These are phyloP conservation scores for Ophiocordyceps camponoti-leonardi DNA, from an alignment of 2,329 filamentous ascomycete species.

Conservation along the genomic window DNA sequence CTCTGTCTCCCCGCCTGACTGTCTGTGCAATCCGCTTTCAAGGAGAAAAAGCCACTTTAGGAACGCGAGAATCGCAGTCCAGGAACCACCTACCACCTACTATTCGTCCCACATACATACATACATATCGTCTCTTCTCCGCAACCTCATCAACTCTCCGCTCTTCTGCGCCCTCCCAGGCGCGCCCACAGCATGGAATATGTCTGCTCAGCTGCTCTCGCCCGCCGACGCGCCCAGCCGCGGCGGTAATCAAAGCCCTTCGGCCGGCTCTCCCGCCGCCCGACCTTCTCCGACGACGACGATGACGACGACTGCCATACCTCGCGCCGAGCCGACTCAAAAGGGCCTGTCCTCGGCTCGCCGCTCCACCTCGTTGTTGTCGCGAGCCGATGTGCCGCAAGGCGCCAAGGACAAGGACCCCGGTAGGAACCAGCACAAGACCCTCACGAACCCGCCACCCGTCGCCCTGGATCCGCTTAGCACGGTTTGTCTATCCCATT, in stretches of 20 bases:
- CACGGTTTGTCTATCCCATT: constrained; percentile 11
- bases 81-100: no score
- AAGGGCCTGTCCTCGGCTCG: constrained; percentile 4
- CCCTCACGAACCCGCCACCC: constrained; percentile 9
- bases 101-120: neutral
- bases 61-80: no score
- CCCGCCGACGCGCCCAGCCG: constrained; percentile 8
- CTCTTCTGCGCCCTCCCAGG: neutral
- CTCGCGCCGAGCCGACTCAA: neutral
- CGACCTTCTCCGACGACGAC: neutral
- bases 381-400: constrained; percentile 46
- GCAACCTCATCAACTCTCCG: neutral
- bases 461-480: constrained; percentile 20
- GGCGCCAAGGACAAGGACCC: constrained; percentile 14
- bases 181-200: constrained; percentile 17
- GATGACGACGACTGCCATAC: neutral
- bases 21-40: no score
- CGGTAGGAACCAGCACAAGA: constrained; percentile 10
- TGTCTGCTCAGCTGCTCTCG: constrained; percentile 14
- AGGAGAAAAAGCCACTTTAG: no score
- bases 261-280: constrained; percentile 7
- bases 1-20: no score
- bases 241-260: constrained; percentile 7
- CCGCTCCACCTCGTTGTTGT: constrained; percentile 8
- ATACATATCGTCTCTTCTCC: neutral